Conservation (phyloP, 768 basidiomycete species). For the Mycena rebaudengoi region DNA sequence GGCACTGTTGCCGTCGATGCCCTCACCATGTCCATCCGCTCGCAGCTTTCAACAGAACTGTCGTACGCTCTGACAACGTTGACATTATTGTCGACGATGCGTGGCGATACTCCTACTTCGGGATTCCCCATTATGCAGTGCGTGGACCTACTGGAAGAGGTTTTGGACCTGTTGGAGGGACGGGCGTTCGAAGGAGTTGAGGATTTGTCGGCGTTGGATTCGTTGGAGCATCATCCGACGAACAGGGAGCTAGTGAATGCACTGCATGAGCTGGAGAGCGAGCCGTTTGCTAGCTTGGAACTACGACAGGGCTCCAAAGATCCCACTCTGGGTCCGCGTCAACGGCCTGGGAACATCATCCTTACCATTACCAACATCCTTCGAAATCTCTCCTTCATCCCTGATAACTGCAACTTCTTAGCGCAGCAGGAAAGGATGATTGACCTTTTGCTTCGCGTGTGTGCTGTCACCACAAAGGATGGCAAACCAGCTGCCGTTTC, state of each 20-base stretch:
- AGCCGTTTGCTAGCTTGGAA: conserved; percentile 67
- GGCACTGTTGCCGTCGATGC: conserved; percentile 90
- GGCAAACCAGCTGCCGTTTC: conserved; percentile 55
- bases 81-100: conserved; percentile 82
- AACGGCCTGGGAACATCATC: conserved; percentile 74
- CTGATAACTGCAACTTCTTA: conserved; percentile 75
- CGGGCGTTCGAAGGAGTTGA: conserved; percentile 69
- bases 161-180: conserved; percentile 88
- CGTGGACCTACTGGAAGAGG: conserved; percentile 83
- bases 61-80: conserved; percentile 92
- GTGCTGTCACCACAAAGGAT: conserved; percentile 53
- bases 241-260: conserved; percentile 70
- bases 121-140: conserved; percentile 84
- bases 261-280: conserved; percentile 63
- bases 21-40: conserved; percentile 93
- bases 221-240: conserved; percentile 52
- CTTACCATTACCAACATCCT: conserved; percentile 80
- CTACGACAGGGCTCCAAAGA: conserved; percentile 60
- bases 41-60: conserved; percentile 82
- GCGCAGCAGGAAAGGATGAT: conserved; percentile 70
- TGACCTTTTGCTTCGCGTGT: conserved; percentile 75
- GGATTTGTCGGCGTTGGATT: conserved; percentile 31
- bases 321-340: conserved; percentile 60
- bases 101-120: conserved; percentile 64
- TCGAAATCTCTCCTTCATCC: conserved; percentile 82